Evolutionary conservation across 371 early-diverging fungal species (phyloP).

Genomic region (Mucor irregularis): DNA sequence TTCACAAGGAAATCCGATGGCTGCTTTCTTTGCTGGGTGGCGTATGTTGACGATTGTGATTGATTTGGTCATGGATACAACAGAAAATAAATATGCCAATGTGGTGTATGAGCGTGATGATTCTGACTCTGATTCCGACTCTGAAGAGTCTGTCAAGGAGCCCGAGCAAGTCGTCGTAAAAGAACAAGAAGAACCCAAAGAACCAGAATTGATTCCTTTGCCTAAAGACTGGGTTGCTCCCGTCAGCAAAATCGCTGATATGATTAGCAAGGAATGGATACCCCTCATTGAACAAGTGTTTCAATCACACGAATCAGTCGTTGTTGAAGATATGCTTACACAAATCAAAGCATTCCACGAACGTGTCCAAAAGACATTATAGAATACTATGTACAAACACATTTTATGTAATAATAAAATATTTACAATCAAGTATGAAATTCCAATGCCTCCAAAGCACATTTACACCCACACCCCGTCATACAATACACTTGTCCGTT

Average conservation of each 20-base stretch:
- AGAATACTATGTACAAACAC: too few relatives aligned
- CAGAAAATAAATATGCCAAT: conserved; percentile 29
- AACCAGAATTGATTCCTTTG: conserved; percentile 24
- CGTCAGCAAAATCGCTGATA: conserved; percentile 17
- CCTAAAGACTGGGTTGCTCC: conserved; percentile 28
- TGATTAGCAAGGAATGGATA: conserved; percentile 28
- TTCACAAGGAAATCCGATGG: conserved; percentile 34
- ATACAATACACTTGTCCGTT: conserved; percentile 38
- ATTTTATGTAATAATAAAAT: not conserved
- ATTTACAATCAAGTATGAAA: not conserved
- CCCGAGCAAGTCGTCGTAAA: not conserved
- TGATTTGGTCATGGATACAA: conserved; percentile 27
- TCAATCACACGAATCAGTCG: conserved; percentile 17
- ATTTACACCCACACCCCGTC: conserved; percentile 51
- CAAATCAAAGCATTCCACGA: conserved; percentile 20
- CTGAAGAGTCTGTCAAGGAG: not conserved
- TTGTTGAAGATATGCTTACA: conserved; percentile 30
- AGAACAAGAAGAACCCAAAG: not conserved
- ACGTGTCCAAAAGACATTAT: conserved; percentile 10
- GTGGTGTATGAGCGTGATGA: conserved; percentile 9
- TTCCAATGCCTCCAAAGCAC: conserved; percentile 35
- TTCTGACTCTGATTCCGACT: not conserved
- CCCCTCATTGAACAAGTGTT: conserved; percentile 33
- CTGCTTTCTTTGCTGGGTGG: conserved; percentile 52
- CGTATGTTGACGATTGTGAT: conserved; percentile 28